phyloP scores from a whole-genome alignment of 2,329 filamentous ascomycete genomes.

The Sporothrix schenckii region DNA sequence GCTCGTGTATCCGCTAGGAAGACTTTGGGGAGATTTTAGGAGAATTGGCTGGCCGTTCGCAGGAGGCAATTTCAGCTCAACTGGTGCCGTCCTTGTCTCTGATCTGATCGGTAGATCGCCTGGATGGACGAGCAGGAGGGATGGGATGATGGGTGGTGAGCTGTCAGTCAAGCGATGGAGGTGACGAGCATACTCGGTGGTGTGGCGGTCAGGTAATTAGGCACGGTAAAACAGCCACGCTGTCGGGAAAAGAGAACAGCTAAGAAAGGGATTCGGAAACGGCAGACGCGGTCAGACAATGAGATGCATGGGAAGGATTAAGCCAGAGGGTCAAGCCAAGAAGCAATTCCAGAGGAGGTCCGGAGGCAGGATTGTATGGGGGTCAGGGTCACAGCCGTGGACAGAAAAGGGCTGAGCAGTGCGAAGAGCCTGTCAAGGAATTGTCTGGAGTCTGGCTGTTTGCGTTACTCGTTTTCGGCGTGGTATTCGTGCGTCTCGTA shows the following conservation, averaged over 20 bases:
- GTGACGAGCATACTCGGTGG: neutral
- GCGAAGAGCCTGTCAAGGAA: neutral
- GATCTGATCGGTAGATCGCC: conserved; percentile 24
- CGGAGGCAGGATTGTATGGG: conserved; percentile 9
- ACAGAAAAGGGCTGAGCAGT: conserved; percentile 3
- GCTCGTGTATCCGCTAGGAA: neutral
- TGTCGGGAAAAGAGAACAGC: conserved; percentile 8
- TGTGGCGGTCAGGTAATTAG: neutral
- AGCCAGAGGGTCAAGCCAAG: neutral
- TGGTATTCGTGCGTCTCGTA: neutral
- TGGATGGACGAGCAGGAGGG: neutral
- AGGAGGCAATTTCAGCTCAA: conserved; percentile 8
- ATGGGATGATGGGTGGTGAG: neutral
- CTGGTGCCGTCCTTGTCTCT: neutral
- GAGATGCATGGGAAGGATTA: conserved; percentile 1
- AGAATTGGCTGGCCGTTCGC: conserved; percentile 3
- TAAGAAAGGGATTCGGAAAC: neutral
- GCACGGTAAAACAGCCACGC: conserved; percentile 12
- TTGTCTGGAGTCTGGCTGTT: neutral
- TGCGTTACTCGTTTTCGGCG: conserved; percentile 5
- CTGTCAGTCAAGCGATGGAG: neutral
- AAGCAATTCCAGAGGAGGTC: neutral
- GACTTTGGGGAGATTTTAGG: neutral
- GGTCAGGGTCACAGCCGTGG: conserved; percentile 9
- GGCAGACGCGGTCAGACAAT: conserved; percentile 6